Evolutionary conservation across 2,329 filamentous ascomycete species (phyloP).

Genomic region (Cladorrhinum sp.): DNA sequence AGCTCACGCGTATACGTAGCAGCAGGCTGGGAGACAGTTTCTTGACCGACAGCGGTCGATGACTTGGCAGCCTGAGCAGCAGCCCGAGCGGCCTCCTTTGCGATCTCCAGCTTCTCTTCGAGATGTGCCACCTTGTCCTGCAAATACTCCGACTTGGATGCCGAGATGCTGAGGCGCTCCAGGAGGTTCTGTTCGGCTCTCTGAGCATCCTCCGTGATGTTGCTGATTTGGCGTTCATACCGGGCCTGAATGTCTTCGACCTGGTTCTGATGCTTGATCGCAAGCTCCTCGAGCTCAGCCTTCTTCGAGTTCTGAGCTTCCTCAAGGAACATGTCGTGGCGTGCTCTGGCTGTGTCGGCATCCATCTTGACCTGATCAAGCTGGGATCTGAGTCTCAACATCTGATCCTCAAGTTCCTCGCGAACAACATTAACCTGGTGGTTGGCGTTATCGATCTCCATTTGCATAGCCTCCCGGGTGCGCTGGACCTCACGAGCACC

Average conservation of each 20-base stretch:
- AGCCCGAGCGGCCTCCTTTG: slow-evolving; percentile 80
- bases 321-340: slow-evolving; percentile 80
- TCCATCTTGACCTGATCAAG: slow-evolving; percentile 77
- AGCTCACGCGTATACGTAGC: slow-evolving; percentile 38
- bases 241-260: slow-evolving; percentile 72
- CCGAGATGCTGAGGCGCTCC: slow-evolving; percentile 76
- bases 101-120: slow-evolving; percentile 87
- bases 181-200: slow-evolving; percentile 74
- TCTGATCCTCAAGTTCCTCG: slow-evolving; percentile 76
- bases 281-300: slow-evolving; percentile 48
- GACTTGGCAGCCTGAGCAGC: slow-evolving; percentile 72
- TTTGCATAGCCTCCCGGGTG: slow-evolving; percentile 72
- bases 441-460: slow-evolving; percentile 78
- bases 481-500: slow-evolving; percentile 78
- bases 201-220: slow-evolving; percentile 76
- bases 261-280: slow-evolving; percentile 61
- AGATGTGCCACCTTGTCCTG: slow-evolving; percentile 81
- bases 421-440: slow-evolving; percentile 81
- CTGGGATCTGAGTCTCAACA: slow-evolving; percentile 67
- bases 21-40: slow-evolving; percentile 34
- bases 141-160: slow-evolving; percentile 80
- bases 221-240: slow-evolving; percentile 70
- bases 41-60: slow-evolving; percentile 35
- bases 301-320: slow-evolving; percentile 70
- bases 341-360: slow-evolving; percentile 74